Evolutionary conservation across 2,329 filamentous ascomycete species (phyloP), one percentile per base, ranked within the genome.

Genomic region (Penicillium sp.): DNA sequence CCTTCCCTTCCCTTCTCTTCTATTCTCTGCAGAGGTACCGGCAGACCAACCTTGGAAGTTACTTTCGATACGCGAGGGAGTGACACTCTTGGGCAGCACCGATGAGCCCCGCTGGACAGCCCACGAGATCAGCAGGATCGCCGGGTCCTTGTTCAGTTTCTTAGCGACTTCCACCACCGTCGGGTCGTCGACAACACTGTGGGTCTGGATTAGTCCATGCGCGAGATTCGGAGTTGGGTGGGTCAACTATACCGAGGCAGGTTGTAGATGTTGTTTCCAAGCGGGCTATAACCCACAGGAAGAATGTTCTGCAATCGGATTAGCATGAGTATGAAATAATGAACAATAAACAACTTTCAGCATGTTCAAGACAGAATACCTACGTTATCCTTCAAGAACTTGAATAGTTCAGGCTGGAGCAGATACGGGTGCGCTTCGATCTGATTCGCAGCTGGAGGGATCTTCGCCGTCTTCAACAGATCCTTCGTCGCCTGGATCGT

Each of bases 381-480:
- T 49, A 77, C 77, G 59, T 84, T 79, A 30, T 74, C 69, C 33
- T 79, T 71, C 68, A 79, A 80, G 64, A 77, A 83, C 9, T 76
- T 69, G 2, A 83, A 64, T 7, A 88, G 71, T 4, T 77, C 71
- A 0, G 73, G 69, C 59, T 84, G 85, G 60, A 86, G 84, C 2
- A 88, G 74, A 65, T 86, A 87, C 0, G 85, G 84, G 64, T 88
- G 84, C 36, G 83, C 82, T 64, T 88, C 85, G 58, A 88, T 83
- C 68, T 88, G 85, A 68, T 88, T 88, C 51, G 82, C 79, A 2
- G 81, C 82, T 0, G 85, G 85, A 0, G 76, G 71, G 9, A 84
- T 75, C 32, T 72, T 78, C n/a, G 80, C 80, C 0, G 60, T 65
- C 40, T 64, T 54, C 13, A 69, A 56, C 21, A 71, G 51, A 12